Evolutionary conservation across 2,329 filamentous ascomycete genomes (phyloP), one percentile per base, ranked within the genome.

Genomic region (Pseudopithomyces maydicus): DNA sequence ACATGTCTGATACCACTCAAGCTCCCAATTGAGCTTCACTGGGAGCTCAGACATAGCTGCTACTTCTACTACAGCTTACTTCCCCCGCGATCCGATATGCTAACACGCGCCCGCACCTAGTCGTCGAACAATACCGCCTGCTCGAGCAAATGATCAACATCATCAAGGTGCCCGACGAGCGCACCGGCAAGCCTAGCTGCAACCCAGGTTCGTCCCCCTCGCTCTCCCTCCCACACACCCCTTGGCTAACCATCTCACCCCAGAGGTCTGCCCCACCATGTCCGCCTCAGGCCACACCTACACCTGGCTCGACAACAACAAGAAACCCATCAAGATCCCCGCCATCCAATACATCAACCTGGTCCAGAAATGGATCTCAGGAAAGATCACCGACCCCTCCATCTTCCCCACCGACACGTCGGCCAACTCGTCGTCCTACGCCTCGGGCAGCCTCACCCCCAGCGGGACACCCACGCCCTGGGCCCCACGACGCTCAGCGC

Each of bases 281-380:
- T 96, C 93, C 56, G 95, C 95, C 69, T 94, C 94, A 77, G 84
- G 95, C 69, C 90, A 96, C 77, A 96, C 92, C 23, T 98, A 97
- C 77, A 97, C 93, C 47, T 98, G 94, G 94, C 85, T 98, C 53
- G 96, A 97, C 78, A 88, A 89, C 64, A 88, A 91, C 69, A 88
- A 90, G 67, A 89, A 92, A 72, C 92, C 94, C 11, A 92, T 96
- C 63, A 94, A 96, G 77, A 90, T 98, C 41, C 92, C 94, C 3
- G 94, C 94, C 6, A 88, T 88, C 60, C 92, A 96, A 76, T 98
- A 98, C 79, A 95, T 97, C 79, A 92, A 91, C 65, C 87, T 97
- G 23, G 96, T 98, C 75, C 93, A 97, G 79, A 91, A 94, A 71
- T 98, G 94, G 93, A 96, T 98, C 74, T 90, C 91, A 29, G 92